Base-by-base conservation (phyloP, 345 rosid genomes). In the Murraya koenigii region DNA sequence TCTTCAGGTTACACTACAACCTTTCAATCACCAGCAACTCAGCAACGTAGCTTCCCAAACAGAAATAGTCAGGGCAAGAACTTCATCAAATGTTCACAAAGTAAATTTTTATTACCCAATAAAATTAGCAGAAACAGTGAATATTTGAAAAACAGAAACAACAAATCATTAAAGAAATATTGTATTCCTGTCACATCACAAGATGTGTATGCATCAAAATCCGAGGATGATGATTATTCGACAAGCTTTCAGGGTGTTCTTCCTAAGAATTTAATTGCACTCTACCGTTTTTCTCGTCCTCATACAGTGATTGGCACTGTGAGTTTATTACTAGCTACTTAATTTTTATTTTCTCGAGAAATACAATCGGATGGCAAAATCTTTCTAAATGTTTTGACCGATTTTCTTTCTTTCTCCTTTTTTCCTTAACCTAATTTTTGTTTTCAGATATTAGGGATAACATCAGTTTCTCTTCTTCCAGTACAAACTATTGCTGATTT, bases 291-390 rank as follows among this genome's bases (percentile, higher is more conserved):
- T 69, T 80, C 80, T 26, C 85, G 87, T 60, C 87, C 87, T 39
- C 84, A 80, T n/a, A 82, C 87, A 1, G 72, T 85, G 11, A 70
- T 77, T 63, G 85, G 87, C 78, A 85, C 85, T 3, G 84, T 80
- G 41, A 85, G 85, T 80, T 58, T 3, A 17, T 8, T 6, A 13
- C 7, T 49, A 52, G 14, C 8, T 63, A 32, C 10, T 35, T 14
- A 5, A 44, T 44, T 44, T 44, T 8, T 17, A 25, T 63, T 22
- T 52, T 23, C 22, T 14, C 17, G 49, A 44, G 49, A 44, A 44
- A 44, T 11, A 44, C 49, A 44, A 44, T 44, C 5, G 0, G 56
- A 52, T 17, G 2, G 17, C 22, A 52, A 52, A 52, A 52, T 19
- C 22, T 52, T 52, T 52, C 20, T 52, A 52, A 52, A 17, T 4